Evolutionary conservation across 164 flowering plant genomes (phyloP).

Genomic region (Hamamelis virginiana): DNA sequence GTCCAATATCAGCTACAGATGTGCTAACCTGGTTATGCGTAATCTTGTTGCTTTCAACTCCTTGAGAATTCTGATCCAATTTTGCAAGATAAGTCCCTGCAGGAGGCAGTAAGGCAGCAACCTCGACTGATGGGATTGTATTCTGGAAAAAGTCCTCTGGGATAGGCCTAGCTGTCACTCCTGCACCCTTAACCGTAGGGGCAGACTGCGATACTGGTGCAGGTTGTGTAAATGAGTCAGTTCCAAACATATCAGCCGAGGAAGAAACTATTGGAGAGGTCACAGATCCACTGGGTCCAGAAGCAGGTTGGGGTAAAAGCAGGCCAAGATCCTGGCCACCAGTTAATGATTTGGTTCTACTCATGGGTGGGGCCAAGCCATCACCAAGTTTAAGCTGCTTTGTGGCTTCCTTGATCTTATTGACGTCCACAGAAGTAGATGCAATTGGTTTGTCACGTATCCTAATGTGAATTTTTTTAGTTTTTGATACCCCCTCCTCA

Average conservation of each 20-base stretch:
- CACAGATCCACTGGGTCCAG: conserved; percentile 30
- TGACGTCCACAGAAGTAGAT: conserved; percentile 80
- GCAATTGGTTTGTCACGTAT: conserved; percentile 85
- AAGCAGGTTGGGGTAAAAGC: conserved; percentile 40
- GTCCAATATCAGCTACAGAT: conserved; percentile 42
- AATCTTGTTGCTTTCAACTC: conserved; percentile 30
- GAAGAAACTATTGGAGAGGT: conserved; percentile 35
- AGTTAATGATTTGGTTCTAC: conserved; percentile 69
- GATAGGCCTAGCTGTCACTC: conserved; percentile 73
- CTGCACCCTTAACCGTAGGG: conserved; percentile 42
- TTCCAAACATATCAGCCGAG: conserved; percentile 69
- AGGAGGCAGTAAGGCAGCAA: conserved; percentile 81
- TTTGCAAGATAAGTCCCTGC: conserved; percentile 62
- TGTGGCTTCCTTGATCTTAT: conserved; percentile 97
- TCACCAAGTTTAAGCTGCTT: conserved; percentile 84
- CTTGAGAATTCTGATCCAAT: conserved; percentile 52
- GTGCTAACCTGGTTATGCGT: conserved; percentile 37
- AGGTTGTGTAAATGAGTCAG: conserved; percentile 45
- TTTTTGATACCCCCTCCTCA: conserved; percentile 73
- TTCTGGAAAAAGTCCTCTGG: conserved; percentile 98
- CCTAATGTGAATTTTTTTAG: conserved; percentile 74
- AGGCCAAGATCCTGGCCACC: conserved; percentile 66
- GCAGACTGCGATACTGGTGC: conserved; percentile 38
- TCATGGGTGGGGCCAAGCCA: conserved; percentile 63
- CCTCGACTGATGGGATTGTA: conserved; percentile 85